A percentile compares a stretch with the other conserved stretches of the same genome.
These are phyloP conservation scores for Hyaloscypha bicolor DNA, from an alignment of 495 filamentous ascomycete genomes.

Conservation along the genomic window DNA sequence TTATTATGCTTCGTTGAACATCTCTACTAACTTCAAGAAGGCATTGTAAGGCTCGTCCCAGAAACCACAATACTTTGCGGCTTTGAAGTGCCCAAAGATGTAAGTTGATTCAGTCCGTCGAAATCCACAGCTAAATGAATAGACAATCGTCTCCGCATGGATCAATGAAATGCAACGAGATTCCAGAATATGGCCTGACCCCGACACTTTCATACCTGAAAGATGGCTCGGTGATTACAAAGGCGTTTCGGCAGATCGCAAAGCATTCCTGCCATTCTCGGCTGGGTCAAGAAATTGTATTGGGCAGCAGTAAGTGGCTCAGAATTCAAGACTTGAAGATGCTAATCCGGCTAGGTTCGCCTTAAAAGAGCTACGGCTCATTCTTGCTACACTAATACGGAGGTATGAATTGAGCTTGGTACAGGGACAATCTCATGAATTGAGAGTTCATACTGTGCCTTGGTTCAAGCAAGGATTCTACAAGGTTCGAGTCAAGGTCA, in stretches of 20 bases:
- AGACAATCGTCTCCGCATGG: constrained; percentile 22
- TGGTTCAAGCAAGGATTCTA: constrained; percentile 27
- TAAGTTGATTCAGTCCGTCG: background rate
- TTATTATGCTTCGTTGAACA: background rate
- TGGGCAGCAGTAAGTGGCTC: constrained; percentile 42
- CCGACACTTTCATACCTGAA: constrained; percentile 44
- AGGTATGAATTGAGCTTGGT: constrained; percentile 24
- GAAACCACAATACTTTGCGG: constrained; percentile 15
- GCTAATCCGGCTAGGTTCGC: constrained; percentile 17
- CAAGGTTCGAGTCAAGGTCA: constrained; percentile 20
- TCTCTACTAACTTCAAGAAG: constrained; percentile 9
- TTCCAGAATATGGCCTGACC: constrained; percentile 36
- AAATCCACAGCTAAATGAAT: background rate
- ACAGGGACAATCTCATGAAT: constrained; percentile 22
- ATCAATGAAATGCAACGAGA: constrained; percentile 10
- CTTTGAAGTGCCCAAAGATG: constrained; percentile 24
- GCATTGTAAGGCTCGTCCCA: constrained; percentile 12
- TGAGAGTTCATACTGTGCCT: constrained; percentile 29
- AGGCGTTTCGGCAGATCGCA: constrained; percentile 38
- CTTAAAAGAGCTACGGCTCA: constrained; percentile 25
- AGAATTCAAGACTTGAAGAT: background rate
- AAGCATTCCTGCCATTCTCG: constrained; percentile 48
- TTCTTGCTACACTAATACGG: constrained; percentile 19
- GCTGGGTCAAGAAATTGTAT: constrained; percentile 51
- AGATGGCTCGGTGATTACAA: constrained; percentile 40